Base-by-base conservation (phyloP, 2,329 filamentous ascomycete genomes). In the Dendryphion nanum region DNA sequence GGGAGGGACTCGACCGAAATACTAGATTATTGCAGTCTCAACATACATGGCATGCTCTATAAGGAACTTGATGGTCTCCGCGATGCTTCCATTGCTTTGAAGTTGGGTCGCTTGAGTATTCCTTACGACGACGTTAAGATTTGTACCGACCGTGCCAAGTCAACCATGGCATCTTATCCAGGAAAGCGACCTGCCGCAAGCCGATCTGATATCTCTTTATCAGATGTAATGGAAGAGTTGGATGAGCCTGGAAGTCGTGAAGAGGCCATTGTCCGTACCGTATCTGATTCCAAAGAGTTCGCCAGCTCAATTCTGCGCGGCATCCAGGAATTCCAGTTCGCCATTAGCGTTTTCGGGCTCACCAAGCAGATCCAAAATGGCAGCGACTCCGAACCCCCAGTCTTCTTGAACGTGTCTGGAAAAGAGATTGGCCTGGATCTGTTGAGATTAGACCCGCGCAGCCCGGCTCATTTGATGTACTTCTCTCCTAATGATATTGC, bases 381-480 rank as follows among this genome's bases (percentile, higher is more conserved):
- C 41, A 80, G 82, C 45, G 76, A 83, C 3, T 75, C 76, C 3
- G 81, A 83, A 18, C 74, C 77, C n/a, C 83, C 88, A 3, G 77
- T 95, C 6, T 81, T 86, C 42, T 75, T 96, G 44, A 95, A 91
- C 57, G 78, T 90, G 30, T 89, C 91, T 5, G 95, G 95, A 79
- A 97, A 98, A 64, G 94, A 98, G 63, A 82, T 98, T 29, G 91
- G 91, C 43, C 79, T 98, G 59, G 93, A 98, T 59, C 73, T 98
- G 28, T 85, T 97, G 61, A 83, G 91, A 16, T 77, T 98, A 38
- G 91, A 98, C 61, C 85, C 88, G 29, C 91, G 88, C 55, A 95
- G 90, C 13, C 89, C 93, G 1, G 89, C 91, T 0, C 93, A 98
- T 73, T 83, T 93, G 47, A 98, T 97, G 93, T 97, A 98, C 67